Conservation (phyloP, 2,329 filamentous ascomycete genomes). For the Pseudogymnoascus sp. region DNA sequence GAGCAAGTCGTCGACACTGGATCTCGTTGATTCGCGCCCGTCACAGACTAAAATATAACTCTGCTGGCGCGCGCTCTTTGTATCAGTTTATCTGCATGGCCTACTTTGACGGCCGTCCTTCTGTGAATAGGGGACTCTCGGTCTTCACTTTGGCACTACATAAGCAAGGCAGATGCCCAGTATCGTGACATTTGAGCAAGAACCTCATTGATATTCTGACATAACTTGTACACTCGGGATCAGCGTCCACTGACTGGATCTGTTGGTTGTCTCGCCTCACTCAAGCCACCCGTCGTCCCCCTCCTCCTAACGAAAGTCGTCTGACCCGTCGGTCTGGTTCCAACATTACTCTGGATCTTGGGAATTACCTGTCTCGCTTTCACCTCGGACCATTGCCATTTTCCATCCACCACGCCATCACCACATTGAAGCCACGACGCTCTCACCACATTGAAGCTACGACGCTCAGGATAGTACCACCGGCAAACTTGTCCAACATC, state of each 20-base stretch:
- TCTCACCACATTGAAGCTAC: background rate
- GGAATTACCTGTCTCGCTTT: background rate
- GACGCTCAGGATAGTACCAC: background rate
- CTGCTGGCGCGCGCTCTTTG: slow-evolving; percentile 2
- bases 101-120: slow-evolving; percentile 1
- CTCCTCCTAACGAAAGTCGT: background rate
- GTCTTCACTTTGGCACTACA: background rate
- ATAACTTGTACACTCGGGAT: background rate
- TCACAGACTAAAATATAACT: slow-evolving; percentile 3
- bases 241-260: background rate
- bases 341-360: background rate
- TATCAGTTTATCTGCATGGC: slow-evolving; percentile 4
- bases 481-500: background rate
- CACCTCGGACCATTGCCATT: background rate
- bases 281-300: background rate
- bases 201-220: background rate
- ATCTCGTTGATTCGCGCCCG: slow-evolving; percentile 5
- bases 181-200: background rate
- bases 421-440: slow-evolving; percentile 1
- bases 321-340: background rate
- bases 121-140: background rate
- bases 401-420: background rate
- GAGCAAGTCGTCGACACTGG: background rate
- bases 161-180: background rate
- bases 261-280: background rate